Conservation (phyloP, 2,329 filamentous ascomycete genomes). For the Colletotrichum sp. region DNA sequence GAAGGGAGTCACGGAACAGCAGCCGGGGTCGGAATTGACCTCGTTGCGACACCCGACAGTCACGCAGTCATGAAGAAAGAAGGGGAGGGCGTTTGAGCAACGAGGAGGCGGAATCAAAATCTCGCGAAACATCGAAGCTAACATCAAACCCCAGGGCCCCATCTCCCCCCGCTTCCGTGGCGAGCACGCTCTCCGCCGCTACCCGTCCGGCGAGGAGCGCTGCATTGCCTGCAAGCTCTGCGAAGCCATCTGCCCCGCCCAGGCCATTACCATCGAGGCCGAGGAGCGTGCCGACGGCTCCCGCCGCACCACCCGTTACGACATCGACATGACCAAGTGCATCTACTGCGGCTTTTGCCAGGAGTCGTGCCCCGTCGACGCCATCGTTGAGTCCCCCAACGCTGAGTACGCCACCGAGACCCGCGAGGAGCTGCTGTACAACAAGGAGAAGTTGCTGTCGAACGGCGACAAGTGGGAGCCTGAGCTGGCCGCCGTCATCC, state of each 20-base stretch:
- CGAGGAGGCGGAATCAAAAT: background rate
- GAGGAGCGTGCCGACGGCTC: slow-evolving; percentile 97
- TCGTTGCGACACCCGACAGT: background rate
- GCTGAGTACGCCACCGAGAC: slow-evolving; percentile 69
- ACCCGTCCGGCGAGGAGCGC: slow-evolving; percentile 96
- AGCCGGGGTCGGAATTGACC: background rate
- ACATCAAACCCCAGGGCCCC: slow-evolving; percentile 65
- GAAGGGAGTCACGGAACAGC: background rate
- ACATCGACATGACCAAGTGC: slow-evolving; percentile 99
- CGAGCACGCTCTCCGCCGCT: slow-evolving; percentile 94
- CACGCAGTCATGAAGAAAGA: accelerated
- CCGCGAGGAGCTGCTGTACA: slow-evolving; percentile 94
- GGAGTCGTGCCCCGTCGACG: slow-evolving; percentile 98
- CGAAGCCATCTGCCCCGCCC: slow-evolving; percentile 96
- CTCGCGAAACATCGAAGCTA: background rate
- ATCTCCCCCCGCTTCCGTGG: slow-evolving; percentile 98
- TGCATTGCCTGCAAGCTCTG: slow-evolving; percentile 99
- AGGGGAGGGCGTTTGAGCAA: background rate
- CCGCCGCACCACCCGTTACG: slow-evolving; percentile 93
- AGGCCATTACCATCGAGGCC: slow-evolving; percentile 98
- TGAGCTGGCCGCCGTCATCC: slow-evolving; percentile 88
- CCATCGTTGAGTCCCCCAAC: slow-evolving; percentile 73
- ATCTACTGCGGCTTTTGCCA: slow-evolving; percentile 99
- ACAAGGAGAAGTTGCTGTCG: slow-evolving; percentile 91
- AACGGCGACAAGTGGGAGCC: slow-evolving; percentile 99